phyloP scores from a whole-genome alignment of 331 rosid species.

The Phaseolus coccineus region DNA sequence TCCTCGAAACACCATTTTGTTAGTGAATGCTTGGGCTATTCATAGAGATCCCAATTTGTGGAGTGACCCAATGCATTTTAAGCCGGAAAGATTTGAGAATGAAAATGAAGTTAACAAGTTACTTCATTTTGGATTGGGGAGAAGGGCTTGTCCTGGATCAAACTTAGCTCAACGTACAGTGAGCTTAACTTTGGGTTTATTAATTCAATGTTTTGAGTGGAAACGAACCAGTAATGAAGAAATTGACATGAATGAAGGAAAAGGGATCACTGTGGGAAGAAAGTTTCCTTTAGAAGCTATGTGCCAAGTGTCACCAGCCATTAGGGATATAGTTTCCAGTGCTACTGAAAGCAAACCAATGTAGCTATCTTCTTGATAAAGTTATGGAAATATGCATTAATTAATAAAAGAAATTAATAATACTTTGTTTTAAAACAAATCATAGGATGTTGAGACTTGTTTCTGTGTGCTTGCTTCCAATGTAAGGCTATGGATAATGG shows the following conservation, averaged over 20 bases:
- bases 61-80: background rate
- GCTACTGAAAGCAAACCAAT: no score
- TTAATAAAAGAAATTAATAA: no score
- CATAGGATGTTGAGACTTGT: background rate
- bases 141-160: background rate
- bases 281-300: background rate
- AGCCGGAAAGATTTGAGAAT: background rate
- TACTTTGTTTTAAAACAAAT: no score
- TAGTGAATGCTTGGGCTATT: slow-evolving; percentile 5
- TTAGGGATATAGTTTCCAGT: no score
- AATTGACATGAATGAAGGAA: background rate
- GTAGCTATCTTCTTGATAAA: no score
- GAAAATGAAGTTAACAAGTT: background rate
- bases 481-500: background rate
- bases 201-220: slow-evolving; percentile 9
- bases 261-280: background rate
- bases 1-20: background rate
- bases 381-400: no score
- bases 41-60: background rate
- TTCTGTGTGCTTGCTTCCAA: background rate
- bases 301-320: background rate
- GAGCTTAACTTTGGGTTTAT: background rate
- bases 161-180: background rate
- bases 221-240: background rate
- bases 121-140: background rate